Conservation (phyloP, 192 early-diverging fungal species). For the Entomortierella chlamydospora region DNA sequence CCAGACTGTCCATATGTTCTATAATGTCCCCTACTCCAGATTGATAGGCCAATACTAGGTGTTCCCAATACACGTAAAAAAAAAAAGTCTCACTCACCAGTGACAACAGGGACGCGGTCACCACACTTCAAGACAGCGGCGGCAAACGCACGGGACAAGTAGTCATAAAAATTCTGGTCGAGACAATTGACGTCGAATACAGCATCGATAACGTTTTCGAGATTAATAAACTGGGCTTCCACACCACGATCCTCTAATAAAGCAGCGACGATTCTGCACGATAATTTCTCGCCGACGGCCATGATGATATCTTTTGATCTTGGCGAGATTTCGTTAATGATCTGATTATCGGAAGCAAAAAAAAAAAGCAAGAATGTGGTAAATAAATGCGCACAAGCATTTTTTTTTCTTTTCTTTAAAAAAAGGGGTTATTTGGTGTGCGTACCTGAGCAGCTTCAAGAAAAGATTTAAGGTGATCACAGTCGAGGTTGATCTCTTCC, state of each 20-base stretch:
- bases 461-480: conserved; percentile 82
- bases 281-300: conserved; percentile 93
- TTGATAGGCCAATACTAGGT: no score
- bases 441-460: conserved; percentile 90
- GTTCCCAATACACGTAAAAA: no score
- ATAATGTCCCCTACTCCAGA: no score
- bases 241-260: conserved; percentile 86
- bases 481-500: conserved; percentile 80
- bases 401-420: no score
- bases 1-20: no score
- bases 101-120: conserved; percentile 89
- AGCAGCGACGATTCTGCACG: conserved; percentile 89
- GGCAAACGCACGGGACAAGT: conserved; percentile 78
- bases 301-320: conserved; percentile 96
- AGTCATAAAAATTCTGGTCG: conserved; percentile 98
- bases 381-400: no score
- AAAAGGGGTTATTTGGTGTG: no score
- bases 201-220: conserved; percentile 86
- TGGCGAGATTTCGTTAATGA: conserved; percentile 97
- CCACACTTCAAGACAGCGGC: conserved; percentile 68
- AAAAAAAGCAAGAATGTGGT: neutral
- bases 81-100: no score
- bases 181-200: conserved; percentile 83
- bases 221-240: conserved; percentile 85
- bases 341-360: conserved; percentile 33